Percentiles rank a stretch among this genome's conserved stretches.
Conservation (phyloP, 148 eudicot genomes). For the Chenopodium album region DNA sequence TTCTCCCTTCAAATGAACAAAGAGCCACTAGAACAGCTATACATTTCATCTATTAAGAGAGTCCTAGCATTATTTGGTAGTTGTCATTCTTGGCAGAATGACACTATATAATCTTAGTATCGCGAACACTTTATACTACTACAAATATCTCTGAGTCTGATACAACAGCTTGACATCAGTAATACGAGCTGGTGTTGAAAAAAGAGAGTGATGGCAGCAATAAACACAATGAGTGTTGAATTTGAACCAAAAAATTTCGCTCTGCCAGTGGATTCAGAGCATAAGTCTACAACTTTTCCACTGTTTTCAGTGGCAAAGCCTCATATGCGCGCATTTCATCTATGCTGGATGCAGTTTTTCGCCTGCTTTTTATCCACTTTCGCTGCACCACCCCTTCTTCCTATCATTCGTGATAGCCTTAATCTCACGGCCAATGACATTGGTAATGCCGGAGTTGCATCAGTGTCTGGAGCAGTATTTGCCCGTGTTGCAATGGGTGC, state of each 20-base stretch:
- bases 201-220: background rate
- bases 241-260: constrained; percentile 29
- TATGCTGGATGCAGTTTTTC: constrained; percentile 76
- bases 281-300: constrained; percentile 53
- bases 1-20: background rate
- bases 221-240: background rate
- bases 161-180: too few species aligned
- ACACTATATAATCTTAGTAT: too few species aligned
- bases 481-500: constrained; percentile 76
- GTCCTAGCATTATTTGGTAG: too few species aligned
- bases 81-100: too few species aligned
- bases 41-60: background rate
- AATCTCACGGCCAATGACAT: constrained; percentile 60
- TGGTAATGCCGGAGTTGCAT: constrained; percentile 68
- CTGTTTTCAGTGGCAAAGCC: constrained; percentile 52
- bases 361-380: constrained; percentile 73
- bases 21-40: background rate
- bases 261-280: constrained; percentile 61
- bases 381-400: constrained; percentile 80
- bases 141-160: background rate
- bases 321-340: constrained; percentile 79
- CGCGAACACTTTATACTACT: too few species aligned
- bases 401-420: constrained; percentile 72
- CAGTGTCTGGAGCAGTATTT: constrained; percentile 72
- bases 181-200: too few species aligned